Base-by-base conservation (phyloP, 73 alveolate species). In the Stentor roeselii region DNA sequence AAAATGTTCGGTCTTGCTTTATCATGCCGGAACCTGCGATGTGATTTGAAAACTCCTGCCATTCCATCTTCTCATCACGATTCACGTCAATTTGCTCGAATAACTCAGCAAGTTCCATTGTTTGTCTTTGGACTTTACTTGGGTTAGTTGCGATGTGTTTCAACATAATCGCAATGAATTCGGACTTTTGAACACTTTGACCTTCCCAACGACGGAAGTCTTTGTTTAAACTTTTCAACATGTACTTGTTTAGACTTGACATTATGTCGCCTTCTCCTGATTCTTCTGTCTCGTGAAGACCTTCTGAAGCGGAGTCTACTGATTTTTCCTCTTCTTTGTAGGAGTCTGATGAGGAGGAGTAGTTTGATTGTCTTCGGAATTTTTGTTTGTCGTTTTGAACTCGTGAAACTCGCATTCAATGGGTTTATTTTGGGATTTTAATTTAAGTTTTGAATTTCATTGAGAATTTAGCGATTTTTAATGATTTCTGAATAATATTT, bases 1-100 rank as follows among this genome's bases (percentile, higher is more conserved):
- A 94, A 78, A 96, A 96, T 78, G 97, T 86, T 86, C 97, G 85
- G 83, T 96, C 97, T 86, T 96, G 94, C 80, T 97, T 92, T 59
- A 97, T 93, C 93, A 95, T 92, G 21, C 99, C 99, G 11, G 93
- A 89, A 87, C 94, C 99, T 78, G 95, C 95, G n/a, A 96, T 96
- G 88, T 95, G 98, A 86, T 96, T 95, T 40, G 98, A 89, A 88
- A 96, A 96, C 89, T 96, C 99, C 60, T 95, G 98, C 99, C 99
- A 96, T 86, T 96, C 99, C 85, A 96, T 88, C n/a, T 93, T 86
- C 76, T 94, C 95, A 86, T 96, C 99, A 67, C 95, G 98, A 86
- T 96, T 96, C 6, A 96, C 99, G 88, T 96, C 99, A 59, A 96
- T 96, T 82, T 96, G 98, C 59, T 94, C 93, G 86, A 96, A 96